Base-by-base conservation (phyloP, 1,284 basidiomycete species). In the Laetiporus sulphureus region DNA sequence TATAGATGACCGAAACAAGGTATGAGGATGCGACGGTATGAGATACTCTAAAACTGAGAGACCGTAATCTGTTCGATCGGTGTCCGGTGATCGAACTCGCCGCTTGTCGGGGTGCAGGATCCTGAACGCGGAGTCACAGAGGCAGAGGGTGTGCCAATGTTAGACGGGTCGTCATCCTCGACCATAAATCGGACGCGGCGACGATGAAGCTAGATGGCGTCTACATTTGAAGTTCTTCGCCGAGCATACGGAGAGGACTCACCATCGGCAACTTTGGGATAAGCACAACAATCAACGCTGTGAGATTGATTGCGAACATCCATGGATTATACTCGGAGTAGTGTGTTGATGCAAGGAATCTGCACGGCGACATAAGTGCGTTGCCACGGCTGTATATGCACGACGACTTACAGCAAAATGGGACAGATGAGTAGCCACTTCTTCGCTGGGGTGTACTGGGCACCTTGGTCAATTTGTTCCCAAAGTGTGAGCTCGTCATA, bases 381-480 rank as follows among this genome's bases (percentile, higher is more conserved):
- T 12, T 24, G 39, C 39, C 31, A 35, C 16, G 4, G 23, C 7
- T 32, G 44, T 8, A 35, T 16, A 36, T 21, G 32, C 40, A 13
- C 20, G 18, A 12, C 30, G 13, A 77, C 92, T 62, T 57, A 97
- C 91, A 99, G 69, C 25, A 78, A 77, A 55, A 98, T 88, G 2
- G 95, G 95, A 7, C 96, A 83, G 44, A 79, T 84, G 42, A 96
- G 81, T 31, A 99, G 71, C 91, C 94, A 99, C 63, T 99, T 99
- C 71, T 95, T 97, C 2, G 95, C 85, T 0, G 95, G 95, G 2
- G 95, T 99, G 65, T 99, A 96, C 58, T 99, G 95, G 0, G 94
- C 95, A 30, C 95, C 95, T 46, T 91, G 87, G 64, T 99, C 95
- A 47, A 99, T 99, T 73, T 99, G 95, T 62, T 99, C 95, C 95